These are phyloP conservation scores for Penicillium roqueforti DNA, from an alignment of 495 filamentous ascomycete species.

Conservation along the genomic window DNA sequence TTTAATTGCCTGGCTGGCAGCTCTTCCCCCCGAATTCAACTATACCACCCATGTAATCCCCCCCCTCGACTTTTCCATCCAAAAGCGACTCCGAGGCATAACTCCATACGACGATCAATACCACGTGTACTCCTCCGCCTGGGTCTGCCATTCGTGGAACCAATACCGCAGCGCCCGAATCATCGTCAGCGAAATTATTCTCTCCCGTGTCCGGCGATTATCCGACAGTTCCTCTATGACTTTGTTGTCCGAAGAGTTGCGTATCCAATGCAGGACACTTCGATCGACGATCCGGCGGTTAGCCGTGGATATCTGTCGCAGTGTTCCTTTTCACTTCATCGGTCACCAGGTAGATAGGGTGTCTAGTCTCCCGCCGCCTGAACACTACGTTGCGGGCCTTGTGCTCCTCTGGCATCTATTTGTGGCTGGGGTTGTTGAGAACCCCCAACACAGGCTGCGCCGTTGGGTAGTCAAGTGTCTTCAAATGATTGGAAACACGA, in stretches of 20 bases:
- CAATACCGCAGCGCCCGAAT: conserved; percentile 60
- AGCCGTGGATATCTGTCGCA: conserved; percentile 44
- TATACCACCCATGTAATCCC: conserved; percentile 30
- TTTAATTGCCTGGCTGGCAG: conserved; percentile 40
- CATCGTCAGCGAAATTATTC: conserved; percentile 51
- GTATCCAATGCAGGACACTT: conserved; percentile 30
- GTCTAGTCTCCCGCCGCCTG: conserved; percentile 15
- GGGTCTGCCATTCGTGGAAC: conserved; percentile 57
- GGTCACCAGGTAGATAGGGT: conserved; percentile 9
- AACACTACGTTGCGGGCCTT: conserved; percentile 39
- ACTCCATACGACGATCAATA: conserved; percentile 51
- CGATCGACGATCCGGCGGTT: conserved; percentile 34
- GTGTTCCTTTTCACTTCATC: conserved; percentile 41
- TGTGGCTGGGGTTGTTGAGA: conserved; percentile 37
- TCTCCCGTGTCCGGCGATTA: conserved; percentile 19
- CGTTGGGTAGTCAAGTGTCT: conserved; percentile 44
- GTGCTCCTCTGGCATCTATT: conserved; percentile 50
- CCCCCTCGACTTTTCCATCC: conserved; percentile 20
- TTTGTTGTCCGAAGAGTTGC: conserved; percentile 30
- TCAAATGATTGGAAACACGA: conserved; percentile 37
- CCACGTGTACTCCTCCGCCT: conserved; percentile 55
- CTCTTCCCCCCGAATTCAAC: conserved; percentile 36
- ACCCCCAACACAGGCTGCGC: conserved; percentile 29
- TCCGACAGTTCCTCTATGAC: conserved; percentile 13
- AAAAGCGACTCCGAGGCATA: conserved; percentile 24